Base-by-base conservation (phyloP, 305 asterid species). In the Ilex paraguariensis region DNA sequence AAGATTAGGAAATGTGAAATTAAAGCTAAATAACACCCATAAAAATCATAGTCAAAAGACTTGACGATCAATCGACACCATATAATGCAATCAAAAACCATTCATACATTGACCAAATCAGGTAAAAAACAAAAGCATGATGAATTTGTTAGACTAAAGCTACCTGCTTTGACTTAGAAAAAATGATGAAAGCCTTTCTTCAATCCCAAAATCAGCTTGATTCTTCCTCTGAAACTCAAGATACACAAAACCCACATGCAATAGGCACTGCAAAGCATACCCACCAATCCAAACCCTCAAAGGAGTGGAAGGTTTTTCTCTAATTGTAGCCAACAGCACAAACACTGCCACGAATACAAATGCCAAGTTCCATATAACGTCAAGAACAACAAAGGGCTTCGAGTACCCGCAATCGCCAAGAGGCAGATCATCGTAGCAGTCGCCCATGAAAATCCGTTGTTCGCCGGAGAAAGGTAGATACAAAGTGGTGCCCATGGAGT, bases 201-300 rank as follows among this genome's bases (percentile, higher is more conserved):
- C 56, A 62, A 71, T 72, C 14, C 65, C 66, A 57, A 57, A 75
- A 65, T 56, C 77, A 56, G 66, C 79, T 73, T 71, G 75, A 57
- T 53, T 61, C 60, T 64, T 72, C 36, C 79, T 85, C 54, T 74
- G 81, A 66, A 70, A 80, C 11, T 90, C 89, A 66, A 74, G 70
- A 87, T 90, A 85, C 53, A 87, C 85, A 66, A 87, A 82, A 7
- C 79, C 91, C 57, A 82, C 86, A 48, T 87, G 97, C 77, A 90
- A 78, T 63, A 87, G 76, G 66, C 91, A 85, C 82, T 82, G 96
- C 56, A 90, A 55, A 64, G 95, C 96, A 74, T 90, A 90, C 11
- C 90, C 97, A 60, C 59, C 78, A 66, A 90, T 60, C 97, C 96
- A 90, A 10, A 84, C 61, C 81, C 97, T 78, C 16, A 86, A 48